phyloP scores from a whole-genome alignment of 2,329 filamentous ascomycete species.

The Neopestalotiopsis rosae region DNA sequence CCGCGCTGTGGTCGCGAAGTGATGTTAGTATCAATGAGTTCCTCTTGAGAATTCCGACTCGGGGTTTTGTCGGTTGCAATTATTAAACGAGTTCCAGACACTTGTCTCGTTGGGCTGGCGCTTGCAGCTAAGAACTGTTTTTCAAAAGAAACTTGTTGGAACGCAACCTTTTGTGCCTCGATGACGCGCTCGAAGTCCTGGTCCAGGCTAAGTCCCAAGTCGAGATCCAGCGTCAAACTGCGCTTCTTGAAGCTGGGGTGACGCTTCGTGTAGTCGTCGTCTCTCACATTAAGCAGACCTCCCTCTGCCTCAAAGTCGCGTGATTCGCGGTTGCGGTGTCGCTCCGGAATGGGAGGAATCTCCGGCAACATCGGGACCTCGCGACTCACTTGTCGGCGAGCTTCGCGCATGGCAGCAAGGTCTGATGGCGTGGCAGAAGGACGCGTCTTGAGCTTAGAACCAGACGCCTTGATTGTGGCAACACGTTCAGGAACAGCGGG shows the following conservation, averaged over 20 bases:
- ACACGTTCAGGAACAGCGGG: conserved; percentile 78
- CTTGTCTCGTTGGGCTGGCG: conserved; percentile 49
- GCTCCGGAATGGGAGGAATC: conserved; percentile 66
- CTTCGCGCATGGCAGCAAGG: conserved; percentile 81
- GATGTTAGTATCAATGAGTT: conserved; percentile 65
- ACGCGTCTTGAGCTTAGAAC: conserved; percentile 86
- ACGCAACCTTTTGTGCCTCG: conserved; percentile 92
- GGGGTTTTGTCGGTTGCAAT: conserved; percentile 27
- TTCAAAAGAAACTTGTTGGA: conserved; percentile 39
- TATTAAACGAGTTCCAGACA: conserved; percentile 40
- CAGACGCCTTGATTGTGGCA: conserved; percentile 88
- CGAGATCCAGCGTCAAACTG: conserved; percentile 81
- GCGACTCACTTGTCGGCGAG: conserved; percentile 82
- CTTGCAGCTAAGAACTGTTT: conserved; percentile 29
- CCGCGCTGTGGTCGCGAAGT: conserved; percentile 79
- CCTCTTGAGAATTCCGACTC: conserved; percentile 27
- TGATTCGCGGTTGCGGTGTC: conserved; percentile 62
- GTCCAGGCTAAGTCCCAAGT: conserved; percentile 85
- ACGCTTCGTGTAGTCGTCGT: conserved; percentile 59
- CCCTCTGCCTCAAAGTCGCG: conserved; percentile 49
- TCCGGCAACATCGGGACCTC: conserved; percentile 56
- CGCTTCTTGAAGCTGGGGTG: conserved; percentile 80
- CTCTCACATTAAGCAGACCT: conserved; percentile 35
- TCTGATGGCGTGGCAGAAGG: conserved; percentile 89
- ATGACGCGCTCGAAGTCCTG: conserved; percentile 95